Percentiles rank a stretch among this genome's conserved stretches.
These are phyloP conservation scores for Monosporascus sp. DNA, from an alignment of 2,329 filamentous ascomycete genomes.

Conservation along the genomic window DNA sequence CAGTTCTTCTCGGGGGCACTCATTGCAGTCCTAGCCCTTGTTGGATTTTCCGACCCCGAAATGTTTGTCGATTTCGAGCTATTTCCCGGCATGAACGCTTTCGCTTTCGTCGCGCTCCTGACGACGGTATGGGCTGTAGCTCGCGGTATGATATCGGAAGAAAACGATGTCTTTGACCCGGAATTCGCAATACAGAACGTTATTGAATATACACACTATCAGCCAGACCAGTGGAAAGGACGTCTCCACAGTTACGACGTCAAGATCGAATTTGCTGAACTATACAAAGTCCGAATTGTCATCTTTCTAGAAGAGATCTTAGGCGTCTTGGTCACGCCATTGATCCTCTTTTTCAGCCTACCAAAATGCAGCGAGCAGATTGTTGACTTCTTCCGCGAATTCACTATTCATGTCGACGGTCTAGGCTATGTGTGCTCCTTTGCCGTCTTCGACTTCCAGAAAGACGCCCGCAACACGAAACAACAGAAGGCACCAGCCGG, in stretches of 20 bases:
- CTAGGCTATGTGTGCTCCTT: conserved; percentile 96
- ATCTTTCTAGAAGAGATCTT: conserved; percentile 91
- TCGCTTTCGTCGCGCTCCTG: conserved; percentile 85
- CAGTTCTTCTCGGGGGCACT: conserved; percentile 84
- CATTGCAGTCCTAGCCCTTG: conserved; percentile 76
- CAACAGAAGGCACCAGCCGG: conserved; percentile 33
- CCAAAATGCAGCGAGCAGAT: conserved; percentile 87
- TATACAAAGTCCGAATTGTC: conserved; percentile 88
- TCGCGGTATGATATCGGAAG: conserved; percentile 78
- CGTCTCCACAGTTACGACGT: conserved; percentile 93
- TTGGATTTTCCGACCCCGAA: conserved; percentile 84
- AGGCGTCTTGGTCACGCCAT: conserved; percentile 86
- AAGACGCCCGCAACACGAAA: conserved; percentile 51
- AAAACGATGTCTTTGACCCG: conserved; percentile 85
- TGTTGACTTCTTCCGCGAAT: conserved; percentile 96
- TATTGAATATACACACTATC: conserved; percentile 88
- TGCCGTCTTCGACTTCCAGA: conserved; percentile 95
- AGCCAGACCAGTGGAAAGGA: conserved; percentile 81
- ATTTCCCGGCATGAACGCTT: conserved; percentile 76
- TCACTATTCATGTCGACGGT: conserved; percentile 94
- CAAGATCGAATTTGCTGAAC: conserved; percentile 78
- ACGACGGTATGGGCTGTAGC: conserved; percentile 79
- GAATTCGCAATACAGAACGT: conserved; percentile 84
- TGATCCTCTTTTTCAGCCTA: conserved; percentile 80
- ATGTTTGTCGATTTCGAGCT: conserved; percentile 89